Base-by-base conservation (phyloP, 306 rosid species). In the Quercus engelmannii region DNA sequence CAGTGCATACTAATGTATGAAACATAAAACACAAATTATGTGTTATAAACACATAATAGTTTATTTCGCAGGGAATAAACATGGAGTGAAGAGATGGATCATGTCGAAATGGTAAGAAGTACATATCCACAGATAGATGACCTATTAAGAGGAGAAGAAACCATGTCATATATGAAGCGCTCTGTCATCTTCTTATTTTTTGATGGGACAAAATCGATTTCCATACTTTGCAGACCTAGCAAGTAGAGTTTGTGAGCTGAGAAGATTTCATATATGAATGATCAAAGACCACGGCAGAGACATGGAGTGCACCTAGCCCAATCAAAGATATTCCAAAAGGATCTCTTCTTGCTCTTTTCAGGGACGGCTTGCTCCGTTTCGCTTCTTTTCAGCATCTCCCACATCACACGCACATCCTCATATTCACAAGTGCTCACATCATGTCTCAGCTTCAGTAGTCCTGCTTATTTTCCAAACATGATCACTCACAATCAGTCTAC, bases 381-480 rank as follows among this genome's bases (percentile, higher is more conserved):
- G 15, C 78, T 88, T 83, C 84, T 81, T 56, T 85, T 85, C 78
- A 92, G 86, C 79, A 94, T 94, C 77, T 90, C 93, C 98, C 98
- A 94, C 98, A 92, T 91, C 75, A 92, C 91, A 15, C 76, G 93
- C 84, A 94, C 92, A 71, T 94, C 98, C 26, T 89, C 90, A 31
- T 94, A 90, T 68, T 92, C 88, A 54, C 97, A 91, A 6, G 91
- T 81, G 69, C 80, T 87, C 78, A 94, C 91, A 74, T 94, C 97
- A 23, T 76, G 80, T 9, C 85, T 79, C 41, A 94, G 86, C 82
- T 88, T 89, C 79, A 81, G 55, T 3, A 89, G 30, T 41, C 97
- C 97, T 94, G 83, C 38, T 77, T 43, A 74, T 33, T 62, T 81
- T 77, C 75, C 67, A 55, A 13, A 49, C 71, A 72, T 46, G 41